phyloP scores from a whole-genome alignment of 2,329 filamentous ascomycete species.

The Calonectria pseudoturangicola region DNA sequence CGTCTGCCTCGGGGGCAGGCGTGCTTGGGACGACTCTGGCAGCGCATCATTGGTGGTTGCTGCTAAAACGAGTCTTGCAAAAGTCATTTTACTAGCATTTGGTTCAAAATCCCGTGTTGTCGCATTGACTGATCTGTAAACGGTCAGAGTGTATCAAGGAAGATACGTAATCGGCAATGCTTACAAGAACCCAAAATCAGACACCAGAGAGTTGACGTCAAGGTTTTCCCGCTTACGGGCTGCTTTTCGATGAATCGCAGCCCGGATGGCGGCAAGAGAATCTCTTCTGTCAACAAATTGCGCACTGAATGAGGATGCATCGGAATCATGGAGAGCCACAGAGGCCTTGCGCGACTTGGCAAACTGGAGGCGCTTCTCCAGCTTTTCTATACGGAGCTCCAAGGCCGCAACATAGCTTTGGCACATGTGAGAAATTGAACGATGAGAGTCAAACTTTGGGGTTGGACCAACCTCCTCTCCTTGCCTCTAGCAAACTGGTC shows the following conservation, averaged over 20 bases:
- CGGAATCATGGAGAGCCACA: constrained; percentile 78
- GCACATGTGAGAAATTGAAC: constrained; percentile 36
- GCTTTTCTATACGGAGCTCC: constrained; percentile 91
- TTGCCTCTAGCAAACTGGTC: constrained; percentile 97
- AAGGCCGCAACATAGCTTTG: constrained; percentile 91
- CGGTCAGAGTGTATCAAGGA: constrained; percentile 33
- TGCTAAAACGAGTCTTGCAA: constrained; percentile 90
- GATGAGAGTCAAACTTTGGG: not conserved
- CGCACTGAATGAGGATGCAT: constrained; percentile 55
- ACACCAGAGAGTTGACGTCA: constrained; percentile 93
- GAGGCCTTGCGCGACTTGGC: constrained; percentile 83
- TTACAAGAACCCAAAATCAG: constrained; percentile 93
- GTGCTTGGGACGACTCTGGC: constrained; percentile 75
- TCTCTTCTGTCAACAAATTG: constrained; percentile 75
- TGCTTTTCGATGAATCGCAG: constrained; percentile 79
- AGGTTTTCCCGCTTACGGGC: constrained; percentile 83
- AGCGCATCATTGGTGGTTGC: constrained; percentile 85
- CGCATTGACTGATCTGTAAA: constrained; percentile 89
- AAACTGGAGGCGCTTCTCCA: constrained; percentile 85
- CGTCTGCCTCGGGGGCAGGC: constrained; percentile 82
- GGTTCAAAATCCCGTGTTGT: constrained; percentile 96
- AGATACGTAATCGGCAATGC: constrained; percentile 53
- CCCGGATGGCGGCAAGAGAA: constrained; percentile 76
- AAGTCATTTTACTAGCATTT: constrained; percentile 91
- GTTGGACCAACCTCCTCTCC: constrained; percentile 82